phyloP scores from a whole-genome alignment of 768 basidiomycete genomes.

The Auricularia auricula-judae region DNA sequence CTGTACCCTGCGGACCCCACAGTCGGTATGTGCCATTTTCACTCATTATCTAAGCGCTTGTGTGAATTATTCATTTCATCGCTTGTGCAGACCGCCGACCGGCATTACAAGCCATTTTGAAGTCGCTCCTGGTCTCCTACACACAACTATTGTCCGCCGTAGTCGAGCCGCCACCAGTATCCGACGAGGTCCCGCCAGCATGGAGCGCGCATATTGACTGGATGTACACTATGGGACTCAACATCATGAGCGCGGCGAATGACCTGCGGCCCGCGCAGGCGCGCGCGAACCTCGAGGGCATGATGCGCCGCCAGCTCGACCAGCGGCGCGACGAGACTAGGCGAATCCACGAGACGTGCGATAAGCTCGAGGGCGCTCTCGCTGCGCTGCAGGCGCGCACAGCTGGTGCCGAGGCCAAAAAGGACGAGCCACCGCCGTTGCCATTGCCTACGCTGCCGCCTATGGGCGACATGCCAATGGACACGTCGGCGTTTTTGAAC shows the following conservation, averaged over 20 bases:
- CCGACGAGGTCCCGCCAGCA: constrained; percentile 21
- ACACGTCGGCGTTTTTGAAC: background rate
- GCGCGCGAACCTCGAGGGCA: constrained; percentile 63
- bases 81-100: constrained; percentile 32
- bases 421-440: background rate
- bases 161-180: constrained; percentile 50
- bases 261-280: constrained; percentile 83
- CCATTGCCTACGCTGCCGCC: background rate
- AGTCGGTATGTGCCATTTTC: constrained; percentile 31
- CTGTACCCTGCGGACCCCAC: constrained; percentile 67
- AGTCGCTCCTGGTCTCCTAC: background rate
- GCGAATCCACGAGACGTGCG: constrained; percentile 33
- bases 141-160: constrained; percentile 56
- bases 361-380: background rate
- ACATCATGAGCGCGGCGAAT: constrained; percentile 84
- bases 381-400: background rate
- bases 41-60: no score
- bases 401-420: background rate
- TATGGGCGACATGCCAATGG: background rate
- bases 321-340: constrained; percentile 62
- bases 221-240: constrained; percentile 71
- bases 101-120: background rate
- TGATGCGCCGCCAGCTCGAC: constrained; percentile 75
- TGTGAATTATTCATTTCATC: background rate
- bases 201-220: constrained; percentile 73